These are phyloP conservation scores for Hygrocybe punicea DNA, from an alignment of 768 basidiomycete species.

Conservation along the genomic window DNA sequence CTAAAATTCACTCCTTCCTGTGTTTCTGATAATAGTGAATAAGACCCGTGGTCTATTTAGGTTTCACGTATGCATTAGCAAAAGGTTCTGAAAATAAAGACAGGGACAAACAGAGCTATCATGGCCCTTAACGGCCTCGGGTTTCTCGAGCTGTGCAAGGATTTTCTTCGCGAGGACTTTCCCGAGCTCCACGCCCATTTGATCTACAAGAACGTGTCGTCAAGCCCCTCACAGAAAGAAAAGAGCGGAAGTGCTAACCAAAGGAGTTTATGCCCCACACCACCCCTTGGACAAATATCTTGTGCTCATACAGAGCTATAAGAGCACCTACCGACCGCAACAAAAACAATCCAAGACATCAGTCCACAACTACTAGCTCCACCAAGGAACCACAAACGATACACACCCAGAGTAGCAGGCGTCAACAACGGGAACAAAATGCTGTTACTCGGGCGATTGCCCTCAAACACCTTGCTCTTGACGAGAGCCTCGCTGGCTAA, in stretches of 20 bases:
- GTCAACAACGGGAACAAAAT: slow-evolving; percentile 93
- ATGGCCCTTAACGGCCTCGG: slow-evolving; percentile 78
- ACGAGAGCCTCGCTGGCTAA: slow-evolving; percentile 79
- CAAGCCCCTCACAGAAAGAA: neutral
- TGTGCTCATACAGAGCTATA: slow-evolving; percentile 94
- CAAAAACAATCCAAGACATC: neutral
- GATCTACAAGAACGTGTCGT: slow-evolving; percentile 51
- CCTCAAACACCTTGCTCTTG: slow-evolving; percentile 98
- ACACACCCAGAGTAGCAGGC: slow-evolving; percentile 76
- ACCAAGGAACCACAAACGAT: slow-evolving; percentile 1
- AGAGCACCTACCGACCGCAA: slow-evolving; percentile 51
- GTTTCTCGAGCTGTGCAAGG: slow-evolving; percentile 77
- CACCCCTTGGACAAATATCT: slow-evolving; percentile 96
- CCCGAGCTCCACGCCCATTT: slow-evolving; percentile 99
- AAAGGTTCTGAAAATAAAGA: neutral
- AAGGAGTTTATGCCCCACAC: slow-evolving; percentile 99
- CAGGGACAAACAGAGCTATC: slow-evolving; percentile 68
- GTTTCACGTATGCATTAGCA: neutral
- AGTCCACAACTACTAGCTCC: no score
- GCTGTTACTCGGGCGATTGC: slow-evolving; percentile 94
- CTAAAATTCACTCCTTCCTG: slow-evolving; percentile 63
- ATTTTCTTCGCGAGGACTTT: slow-evolving; percentile 98
- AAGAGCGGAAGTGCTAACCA: slow-evolving; percentile 48
- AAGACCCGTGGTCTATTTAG: slow-evolving; percentile 84
- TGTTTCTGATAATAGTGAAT: slow-evolving; percentile 96